Percentiles rank a stretch among this genome's conserved stretches.
Evolutionary conservation across 176 grass and related monocot genomes (phyloP).

Genomic region (Zizania latifolia): DNA sequence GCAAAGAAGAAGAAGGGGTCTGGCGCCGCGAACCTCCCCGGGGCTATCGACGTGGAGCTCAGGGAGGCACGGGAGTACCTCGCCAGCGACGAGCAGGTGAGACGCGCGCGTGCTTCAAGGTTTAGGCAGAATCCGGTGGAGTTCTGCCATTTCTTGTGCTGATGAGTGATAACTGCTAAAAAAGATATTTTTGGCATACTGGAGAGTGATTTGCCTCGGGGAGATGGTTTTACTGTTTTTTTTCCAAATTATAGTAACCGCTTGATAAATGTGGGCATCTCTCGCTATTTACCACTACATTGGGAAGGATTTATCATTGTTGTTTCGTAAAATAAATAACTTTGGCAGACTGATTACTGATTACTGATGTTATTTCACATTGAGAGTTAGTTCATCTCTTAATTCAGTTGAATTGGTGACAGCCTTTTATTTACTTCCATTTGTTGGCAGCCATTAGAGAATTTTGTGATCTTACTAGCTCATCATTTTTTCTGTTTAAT

Average conservation of each 20-base stretch:
- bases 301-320: not conserved
- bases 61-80: conserved; percentile 62
- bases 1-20: conserved; percentile 45
- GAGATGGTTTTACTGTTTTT: not conserved
- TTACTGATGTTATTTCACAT: not conserved
- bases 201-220: not conserved
- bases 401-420: not conserved
- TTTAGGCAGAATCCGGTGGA: not conserved
- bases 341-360: not conserved
- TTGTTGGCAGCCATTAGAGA: not conserved
- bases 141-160: not conserved
- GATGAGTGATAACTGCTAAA: not conserved
- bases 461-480: not conserved
- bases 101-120: not conserved
- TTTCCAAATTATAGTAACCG: not conserved
- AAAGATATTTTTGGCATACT: not conserved
- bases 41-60: conserved; percentile 63
- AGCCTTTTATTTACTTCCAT: not conserved
- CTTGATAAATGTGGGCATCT: not conserved
- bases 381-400: not conserved
- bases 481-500: not conserved
- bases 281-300: not conserved
- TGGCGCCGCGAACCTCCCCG: conserved; percentile 42
- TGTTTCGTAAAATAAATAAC: not conserved
- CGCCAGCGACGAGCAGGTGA: conserved; percentile 64